Conservation (phyloP, 257 asterid species). For the Rhazya stricta region DNA sequence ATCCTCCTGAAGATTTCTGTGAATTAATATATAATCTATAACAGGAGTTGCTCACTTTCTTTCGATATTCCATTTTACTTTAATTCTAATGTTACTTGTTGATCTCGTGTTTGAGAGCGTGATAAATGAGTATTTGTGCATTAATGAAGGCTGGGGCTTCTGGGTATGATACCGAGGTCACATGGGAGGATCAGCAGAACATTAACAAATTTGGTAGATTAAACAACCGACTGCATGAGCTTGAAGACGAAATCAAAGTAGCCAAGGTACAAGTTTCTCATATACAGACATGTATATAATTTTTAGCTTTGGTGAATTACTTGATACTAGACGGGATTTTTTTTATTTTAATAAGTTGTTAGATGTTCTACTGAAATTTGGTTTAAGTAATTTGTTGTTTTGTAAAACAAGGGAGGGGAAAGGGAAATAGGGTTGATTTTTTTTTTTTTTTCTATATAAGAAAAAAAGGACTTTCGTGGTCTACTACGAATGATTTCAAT, state of each 20-base stretch:
- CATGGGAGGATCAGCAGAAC: conserved; percentile 97
- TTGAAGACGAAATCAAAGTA: conserved; percentile 79
- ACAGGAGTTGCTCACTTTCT: not conserved
- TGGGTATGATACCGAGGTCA: conserved; percentile 72
- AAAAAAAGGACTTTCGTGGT: too few relatives aligned
- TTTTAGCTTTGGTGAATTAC: not conserved
- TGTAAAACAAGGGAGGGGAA: not conserved
- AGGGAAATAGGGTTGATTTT: too few relatives aligned
- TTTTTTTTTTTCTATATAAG: too few relatives aligned
- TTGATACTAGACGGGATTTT: not conserved
- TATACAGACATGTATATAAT: not conserved
- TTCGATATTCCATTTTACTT: not conserved
- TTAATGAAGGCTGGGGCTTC: conserved; percentile 54
- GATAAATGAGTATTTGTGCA: not conserved
- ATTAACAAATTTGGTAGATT: conserved; percentile 86
- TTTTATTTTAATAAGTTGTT: not conserved
- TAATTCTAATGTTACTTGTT: not conserved
- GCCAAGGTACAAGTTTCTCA: conserved; percentile 53
- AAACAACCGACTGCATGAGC: conserved; percentile 83
- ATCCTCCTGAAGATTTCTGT: not conserved
- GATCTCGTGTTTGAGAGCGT: not conserved
- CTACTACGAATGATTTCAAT: not conserved
- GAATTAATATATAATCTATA: not conserved
- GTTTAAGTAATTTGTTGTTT: not conserved
- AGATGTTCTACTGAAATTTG: not conserved